phyloP scores from a whole-genome alignment of 2,329 filamentous ascomycete genomes.

The Fusarium devonianum region DNA sequence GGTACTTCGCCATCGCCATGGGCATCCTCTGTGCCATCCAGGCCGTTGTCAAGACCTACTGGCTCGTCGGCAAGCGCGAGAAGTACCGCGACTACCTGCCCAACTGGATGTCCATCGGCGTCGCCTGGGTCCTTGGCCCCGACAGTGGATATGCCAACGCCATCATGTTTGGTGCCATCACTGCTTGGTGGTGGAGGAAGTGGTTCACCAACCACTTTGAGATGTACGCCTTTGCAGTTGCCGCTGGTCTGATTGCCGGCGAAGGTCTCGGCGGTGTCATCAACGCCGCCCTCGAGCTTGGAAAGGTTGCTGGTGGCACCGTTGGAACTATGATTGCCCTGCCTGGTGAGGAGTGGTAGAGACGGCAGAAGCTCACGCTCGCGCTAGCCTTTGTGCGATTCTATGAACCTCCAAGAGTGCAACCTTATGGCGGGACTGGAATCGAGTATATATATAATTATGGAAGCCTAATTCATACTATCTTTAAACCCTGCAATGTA shows the following conservation, averaged over 20 bases:
- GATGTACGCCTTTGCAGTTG: constrained; percentile 64
- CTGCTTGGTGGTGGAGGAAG: constrained; percentile 63
- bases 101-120: constrained; percentile 68
- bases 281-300: constrained; percentile 57
- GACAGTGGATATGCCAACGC: constrained; percentile 63
- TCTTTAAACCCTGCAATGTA: too few species aligned
- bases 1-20: constrained; percentile 64
- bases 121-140: constrained; percentile 65
- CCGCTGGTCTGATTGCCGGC: constrained; percentile 68
- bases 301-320: constrained; percentile 42
- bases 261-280: constrained; percentile 69
- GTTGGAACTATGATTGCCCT: constrained; percentile 32
- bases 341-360: constrained; percentile 21
- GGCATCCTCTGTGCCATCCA: constrained; percentile 58
- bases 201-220: constrained; percentile 59
- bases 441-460: too few species aligned
- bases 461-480: too few species aligned
- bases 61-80: constrained; percentile 57
- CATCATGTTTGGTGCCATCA: constrained; percentile 62
- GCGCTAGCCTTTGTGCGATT: too few species aligned
- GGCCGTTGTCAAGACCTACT: constrained; percentile 62
- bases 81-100: constrained; percentile 66
- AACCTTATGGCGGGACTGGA: too few species aligned
- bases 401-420: too few species aligned
- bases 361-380: too few species aligned